Percentiles rank a stretch among this genome's conserved stretches.
phyloP scores from a whole-genome alignment of 306 rosid species.

The Oxytropis ochrocephala region DNA sequence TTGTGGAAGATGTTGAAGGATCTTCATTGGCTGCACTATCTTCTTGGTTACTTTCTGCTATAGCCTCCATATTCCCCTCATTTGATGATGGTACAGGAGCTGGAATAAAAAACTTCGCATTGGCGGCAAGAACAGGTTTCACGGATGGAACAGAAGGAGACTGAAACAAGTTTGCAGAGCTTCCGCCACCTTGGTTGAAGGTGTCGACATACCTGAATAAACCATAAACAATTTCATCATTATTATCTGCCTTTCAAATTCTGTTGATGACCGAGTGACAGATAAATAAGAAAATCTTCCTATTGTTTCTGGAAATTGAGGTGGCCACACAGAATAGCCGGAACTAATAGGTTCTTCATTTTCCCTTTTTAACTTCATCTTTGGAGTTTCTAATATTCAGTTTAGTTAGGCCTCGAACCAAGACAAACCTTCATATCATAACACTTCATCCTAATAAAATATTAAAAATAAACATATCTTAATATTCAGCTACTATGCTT shows the following conservation, averaged over 20 bases:
- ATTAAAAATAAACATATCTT: not conserved
- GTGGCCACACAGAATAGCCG: not conserved
- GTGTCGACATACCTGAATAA: constrained; percentile 86
- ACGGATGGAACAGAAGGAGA: constrained; percentile 60
- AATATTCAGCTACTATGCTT: not conserved
- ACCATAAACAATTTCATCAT: constrained; percentile 27
- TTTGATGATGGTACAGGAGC: constrained; percentile 41
- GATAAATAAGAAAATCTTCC: not conserved
- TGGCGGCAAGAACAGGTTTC: constrained; percentile 55
- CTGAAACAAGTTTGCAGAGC: constrained; percentile 59
- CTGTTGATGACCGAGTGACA: not conserved
- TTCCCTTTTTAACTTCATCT: not conserved
- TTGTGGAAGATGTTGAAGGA: constrained; percentile 41
- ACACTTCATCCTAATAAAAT: not conserved
- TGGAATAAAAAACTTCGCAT: constrained; percentile 78
- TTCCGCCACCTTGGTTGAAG: constrained; percentile 77
- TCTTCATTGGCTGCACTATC: constrained; percentile 24
- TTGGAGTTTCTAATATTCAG: not conserved
- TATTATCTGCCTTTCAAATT: constrained; percentile 10
- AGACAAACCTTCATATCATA: not conserved
- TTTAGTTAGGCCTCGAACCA: not conserved
- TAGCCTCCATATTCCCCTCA: constrained; percentile 51
- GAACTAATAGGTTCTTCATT: not conserved
- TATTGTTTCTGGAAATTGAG: not conserved
- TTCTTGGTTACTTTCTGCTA: constrained; percentile 62